A percentile compares a stretch with the other conserved stretches of the same genome.
Conservation (phyloP, 202 grass and related monocot genomes). For the Schoenoplectus triqueter region DNA sequence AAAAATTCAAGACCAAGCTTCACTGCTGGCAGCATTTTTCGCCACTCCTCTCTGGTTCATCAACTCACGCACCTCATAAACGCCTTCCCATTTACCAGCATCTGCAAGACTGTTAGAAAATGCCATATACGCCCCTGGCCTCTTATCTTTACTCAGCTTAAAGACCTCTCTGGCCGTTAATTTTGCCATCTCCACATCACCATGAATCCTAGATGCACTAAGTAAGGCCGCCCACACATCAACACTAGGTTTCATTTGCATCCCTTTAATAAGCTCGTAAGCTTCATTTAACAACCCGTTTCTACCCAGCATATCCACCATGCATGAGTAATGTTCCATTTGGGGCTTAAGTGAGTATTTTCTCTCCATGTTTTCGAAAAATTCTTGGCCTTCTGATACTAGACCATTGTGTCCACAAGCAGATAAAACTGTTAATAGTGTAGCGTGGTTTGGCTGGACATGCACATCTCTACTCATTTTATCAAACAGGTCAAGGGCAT, state of each 20-base stretch:
- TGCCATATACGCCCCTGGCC: conserved; percentile 74
- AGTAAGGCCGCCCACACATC: conserved; percentile 88
- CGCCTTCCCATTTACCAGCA: conserved; percentile 64
- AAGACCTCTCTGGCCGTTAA: conserved; percentile 63
- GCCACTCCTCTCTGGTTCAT: conserved; percentile 62
- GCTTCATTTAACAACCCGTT: conserved; percentile 57
- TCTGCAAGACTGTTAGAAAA: conserved; percentile 84
- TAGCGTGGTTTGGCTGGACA: conserved; percentile 66
- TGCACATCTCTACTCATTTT: conserved; percentile 47
- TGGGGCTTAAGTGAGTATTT: conserved; percentile 52
- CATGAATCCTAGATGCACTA: conserved; percentile 68
- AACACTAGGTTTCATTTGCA: conserved; percentile 55
- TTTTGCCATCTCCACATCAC: conserved; percentile 62
- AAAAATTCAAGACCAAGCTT: conserved; percentile 49
- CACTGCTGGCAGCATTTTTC: conserved; percentile 62
- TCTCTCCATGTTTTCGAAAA: conserved; percentile 75
- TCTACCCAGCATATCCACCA: conserved; percentile 81
- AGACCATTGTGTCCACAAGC: conserved; percentile 70
- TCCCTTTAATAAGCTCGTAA: conserved; percentile 53
- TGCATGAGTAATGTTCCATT: conserved; percentile 88
- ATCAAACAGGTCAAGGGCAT: conserved; percentile 60
- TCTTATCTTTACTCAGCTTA: conserved; percentile 50
- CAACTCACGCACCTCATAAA: conserved; percentile 54
- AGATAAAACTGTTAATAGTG: conserved; percentile 68
- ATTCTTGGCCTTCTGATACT: conserved; percentile 53